Conservation (phyloP, 2,329 filamentous ascomycete species). For the Botrytis elliptica region DNA sequence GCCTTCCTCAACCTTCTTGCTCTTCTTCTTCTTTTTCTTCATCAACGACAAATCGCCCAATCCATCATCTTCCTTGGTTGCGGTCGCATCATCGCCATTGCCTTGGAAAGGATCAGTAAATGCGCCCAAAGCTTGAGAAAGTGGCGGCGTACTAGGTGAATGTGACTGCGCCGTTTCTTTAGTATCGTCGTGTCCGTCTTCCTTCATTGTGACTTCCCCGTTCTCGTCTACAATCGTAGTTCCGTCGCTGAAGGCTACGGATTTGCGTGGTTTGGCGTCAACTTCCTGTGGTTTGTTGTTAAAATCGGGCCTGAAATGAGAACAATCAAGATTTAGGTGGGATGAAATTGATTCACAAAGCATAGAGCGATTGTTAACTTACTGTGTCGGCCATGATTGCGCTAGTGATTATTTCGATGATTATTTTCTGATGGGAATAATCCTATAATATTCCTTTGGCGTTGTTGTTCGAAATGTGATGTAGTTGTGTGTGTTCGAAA, state of each 20-base stretch:
- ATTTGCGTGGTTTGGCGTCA: conserved; percentile 73
- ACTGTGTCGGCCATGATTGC: conserved; percentile 22
- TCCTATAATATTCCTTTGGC: not conserved
- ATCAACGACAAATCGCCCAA: conserved; percentile 56
- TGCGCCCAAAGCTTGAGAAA: conserved; percentile 52
- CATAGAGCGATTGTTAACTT: conserved; percentile 1
- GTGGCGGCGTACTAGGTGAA: conserved; percentile 63
- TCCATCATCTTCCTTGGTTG: conserved; percentile 31
- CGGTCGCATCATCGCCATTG: conserved; percentile 38
- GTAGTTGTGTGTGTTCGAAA: not conserved
- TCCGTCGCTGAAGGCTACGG: conserved; percentile 88
- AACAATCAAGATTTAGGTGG: conserved; percentile 31
- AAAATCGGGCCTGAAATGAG: conserved; percentile 15
- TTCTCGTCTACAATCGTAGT: conserved; percentile 85
- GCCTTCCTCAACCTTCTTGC: conserved; percentile 70
- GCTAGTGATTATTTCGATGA: not conserved
- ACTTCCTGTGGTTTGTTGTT: conserved; percentile 30
- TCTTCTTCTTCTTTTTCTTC: conserved; percentile 94
- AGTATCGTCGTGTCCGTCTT: conserved; percentile 67
- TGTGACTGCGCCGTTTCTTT: conserved; percentile 83
- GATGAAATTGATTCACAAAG: conserved; percentile 12
- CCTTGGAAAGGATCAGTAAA: conserved; percentile 51
- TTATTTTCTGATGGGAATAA: not conserved
- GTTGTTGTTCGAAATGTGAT: not conserved
- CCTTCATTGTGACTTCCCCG: conserved; percentile 76